phyloP scores from a whole-genome alignment of 805 yeast species.

The Candida palmyrensis region DNA sequence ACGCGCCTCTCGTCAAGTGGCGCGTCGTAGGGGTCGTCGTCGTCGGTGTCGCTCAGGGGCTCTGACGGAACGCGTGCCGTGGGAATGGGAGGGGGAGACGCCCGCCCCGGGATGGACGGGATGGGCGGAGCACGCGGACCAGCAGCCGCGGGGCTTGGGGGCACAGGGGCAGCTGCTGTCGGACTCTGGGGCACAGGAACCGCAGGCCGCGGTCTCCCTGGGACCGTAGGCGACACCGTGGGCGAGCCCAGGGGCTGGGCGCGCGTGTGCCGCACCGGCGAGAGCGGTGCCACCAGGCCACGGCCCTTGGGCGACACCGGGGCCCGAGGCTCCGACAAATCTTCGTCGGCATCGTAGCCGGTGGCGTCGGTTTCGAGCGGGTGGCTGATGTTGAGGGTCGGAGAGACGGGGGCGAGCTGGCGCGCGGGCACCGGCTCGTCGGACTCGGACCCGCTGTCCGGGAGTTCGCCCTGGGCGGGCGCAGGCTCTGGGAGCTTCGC shows the following conservation, averaged over 20 bases:
- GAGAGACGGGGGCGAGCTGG: background rate
- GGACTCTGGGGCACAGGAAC: constrained; percentile 12
- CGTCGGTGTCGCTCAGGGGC: no score
- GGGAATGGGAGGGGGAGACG: background rate
- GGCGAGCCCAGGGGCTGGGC: constrained; percentile 11
- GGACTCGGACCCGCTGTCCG: no score
- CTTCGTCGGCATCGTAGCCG: constrained; percentile 71
- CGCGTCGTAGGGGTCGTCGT: no score
- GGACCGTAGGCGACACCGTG: constrained; percentile 9
- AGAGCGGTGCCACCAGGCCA: background rate
- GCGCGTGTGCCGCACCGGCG: constrained; percentile 7
- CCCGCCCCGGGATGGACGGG: constrained; percentile 8
- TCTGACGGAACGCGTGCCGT: background rate
- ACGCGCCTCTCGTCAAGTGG: no score
- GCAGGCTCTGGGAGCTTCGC: constrained; percentile 5
- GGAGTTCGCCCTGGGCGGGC: no score
- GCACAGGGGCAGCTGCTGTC: constrained; percentile 10
- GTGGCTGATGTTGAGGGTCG: constrained; percentile 7
- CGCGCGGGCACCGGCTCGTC: background rate
- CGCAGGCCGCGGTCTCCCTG: no score
- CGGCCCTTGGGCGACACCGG: no score
- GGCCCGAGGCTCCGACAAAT: constrained; percentile 34
- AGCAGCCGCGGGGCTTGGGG: background rate
- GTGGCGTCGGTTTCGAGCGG: constrained; percentile 32
- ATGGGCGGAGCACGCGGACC: constrained; percentile 11